phyloP scores from a whole-genome alignment of 1,139 yeast genomes.

The Debaryomyces fabryi region DNA sequence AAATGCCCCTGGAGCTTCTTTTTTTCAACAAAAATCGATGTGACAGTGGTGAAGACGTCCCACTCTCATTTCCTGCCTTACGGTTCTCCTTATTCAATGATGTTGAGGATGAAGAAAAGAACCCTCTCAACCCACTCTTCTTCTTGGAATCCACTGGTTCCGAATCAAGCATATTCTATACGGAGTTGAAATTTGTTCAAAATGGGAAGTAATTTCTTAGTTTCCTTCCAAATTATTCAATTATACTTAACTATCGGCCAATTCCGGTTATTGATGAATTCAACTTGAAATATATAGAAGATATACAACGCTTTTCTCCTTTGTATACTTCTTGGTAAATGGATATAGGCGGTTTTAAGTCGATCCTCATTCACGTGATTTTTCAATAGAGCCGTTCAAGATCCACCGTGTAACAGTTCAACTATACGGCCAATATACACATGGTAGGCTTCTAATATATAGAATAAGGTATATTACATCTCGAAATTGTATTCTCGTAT shows the following conservation, averaged over 20 bases:
- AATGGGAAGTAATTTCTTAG: not conserved
- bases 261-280: not conserved
- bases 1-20: constrained; percentile 17
- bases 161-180: constrained; percentile 1
- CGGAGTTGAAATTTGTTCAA: not conserved
- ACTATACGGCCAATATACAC: not conserved
- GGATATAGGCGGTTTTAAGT: not conserved
- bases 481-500: not conserved
- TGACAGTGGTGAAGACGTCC: constrained; percentile 10
- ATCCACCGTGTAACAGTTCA: not conserved
- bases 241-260: not conserved
- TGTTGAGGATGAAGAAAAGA: constrained; percentile 10
- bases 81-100: constrained; percentile 5
- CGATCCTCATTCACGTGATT: not conserved
- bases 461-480: not conserved
- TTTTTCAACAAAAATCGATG: constrained; percentile 23
- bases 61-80: constrained; percentile 1
- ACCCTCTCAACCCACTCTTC: constrained; percentile 8
- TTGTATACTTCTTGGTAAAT: not conserved
- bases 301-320: not conserved
- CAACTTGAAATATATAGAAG: not conserved
- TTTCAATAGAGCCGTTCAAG: not conserved
- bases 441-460: not conserved
- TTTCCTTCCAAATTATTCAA: not conserved
- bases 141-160: not conserved